Base-by-base conservation (phyloP, 345 rosid species). In the Viola odorata region DNA sequence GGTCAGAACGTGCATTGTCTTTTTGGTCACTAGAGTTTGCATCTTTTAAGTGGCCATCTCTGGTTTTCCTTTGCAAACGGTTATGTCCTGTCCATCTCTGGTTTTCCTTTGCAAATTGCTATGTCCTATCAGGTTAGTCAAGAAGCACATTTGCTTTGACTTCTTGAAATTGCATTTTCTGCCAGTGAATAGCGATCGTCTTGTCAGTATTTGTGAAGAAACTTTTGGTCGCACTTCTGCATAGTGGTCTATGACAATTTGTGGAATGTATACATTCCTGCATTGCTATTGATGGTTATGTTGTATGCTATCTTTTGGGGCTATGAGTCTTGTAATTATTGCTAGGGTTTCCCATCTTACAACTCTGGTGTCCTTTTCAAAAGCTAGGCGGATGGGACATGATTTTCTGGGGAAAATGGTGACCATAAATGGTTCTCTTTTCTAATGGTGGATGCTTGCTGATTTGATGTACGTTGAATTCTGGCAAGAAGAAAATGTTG, bases 401-500 rank as follows among this genome's bases (percentile, higher is more conserved):
- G 42, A 45, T 50, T 47, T 49, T 12, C 37, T 36, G 39, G 3
- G 16, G 51, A 45, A 17, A 17, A 12, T 41, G 49, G 8, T 23
- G 32, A 23, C 32, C 32, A 23, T 1, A 23, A 23, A 23, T 23
- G 32, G 32, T 23, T 23, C 32, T 23, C 32, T 23, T 23, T 23
- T 23, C 32, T 23, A 23, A 2, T 23, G 32, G 32, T 23, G 32
- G 32, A 23, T 2, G 32, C 2, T 23, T 23, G 32, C 16, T 53
- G 63, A 60, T 5, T n/a, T 55, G 54, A 64, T 47, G 47, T 23
- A 50, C 16, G 61, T 66, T 40, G n/a, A 14, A 61, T 59, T 62
- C 41, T 50, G n/a, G 12, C 13, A 17, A 55, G 56, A 62, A 41
- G 37, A 62, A 64, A 51, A 79, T 78, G 78, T 62, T 70, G 61